Evolutionary conservation across 805 yeast genomes (phyloP), one percentile per base, ranked within the genome.

Genomic region (Metschnikowia drakensbergensis): DNA sequence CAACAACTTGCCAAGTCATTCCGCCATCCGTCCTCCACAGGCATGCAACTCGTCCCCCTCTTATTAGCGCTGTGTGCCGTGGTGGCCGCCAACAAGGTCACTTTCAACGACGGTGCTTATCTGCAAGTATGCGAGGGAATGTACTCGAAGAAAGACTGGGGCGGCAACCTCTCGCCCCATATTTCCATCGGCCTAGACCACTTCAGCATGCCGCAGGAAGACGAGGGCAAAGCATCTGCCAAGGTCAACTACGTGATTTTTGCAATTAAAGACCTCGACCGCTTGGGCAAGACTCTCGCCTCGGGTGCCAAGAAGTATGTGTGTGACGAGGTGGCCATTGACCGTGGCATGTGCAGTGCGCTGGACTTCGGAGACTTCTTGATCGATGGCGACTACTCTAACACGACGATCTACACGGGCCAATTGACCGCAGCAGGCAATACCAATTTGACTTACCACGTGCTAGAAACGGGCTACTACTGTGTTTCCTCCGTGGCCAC

Each of bases 91-190:
- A 77, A 74, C 54, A 65, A 69, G 60, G 84, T 77, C 29, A 61
- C 61, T 26, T 73, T 88, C 54, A 76, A 77, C 40, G 64, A 77
- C 11, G 66, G 49, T 4, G 27, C 59, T 8, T 68, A 78, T 42
- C 73, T 83, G 13, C 94, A 88, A 59, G 80, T 81, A 26, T 92
- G 99, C 65, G 77, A 90, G 4, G 99, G 99, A 32, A 85, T 92
- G 83, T 92, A 92, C 68, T 79, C 91, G 48, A 83, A 83, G 58
- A 74, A 80, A 41, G 96, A 91, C 61, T 88, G 96, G 91, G 86
- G 89, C 42, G 99, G 99, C 32, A 74, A 76, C 26, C 67, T 72
- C 7, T 83, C 81, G 50, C 90, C 95, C 5, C 71, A 61, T 37
- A 67, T 72, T 27, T 67, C 60, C 27, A 50, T 74, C 41, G 57